These are phyloP conservation scores for Fusarium clavum DNA, from an alignment of 2,329 filamentous ascomycete genomes.

Conservation along the genomic window DNA sequence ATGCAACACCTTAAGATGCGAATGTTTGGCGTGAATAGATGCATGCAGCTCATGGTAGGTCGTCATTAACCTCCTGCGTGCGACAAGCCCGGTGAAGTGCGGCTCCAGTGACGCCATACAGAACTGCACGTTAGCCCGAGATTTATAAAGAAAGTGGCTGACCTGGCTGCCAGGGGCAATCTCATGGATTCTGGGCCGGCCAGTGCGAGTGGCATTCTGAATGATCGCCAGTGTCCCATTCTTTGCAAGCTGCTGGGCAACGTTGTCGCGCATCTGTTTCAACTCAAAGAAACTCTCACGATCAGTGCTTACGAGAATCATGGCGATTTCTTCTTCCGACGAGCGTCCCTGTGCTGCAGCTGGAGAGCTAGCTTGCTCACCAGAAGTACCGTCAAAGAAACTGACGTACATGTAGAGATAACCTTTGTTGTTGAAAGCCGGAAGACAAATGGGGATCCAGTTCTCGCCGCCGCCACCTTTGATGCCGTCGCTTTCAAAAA, in stretches of 20 bases:
- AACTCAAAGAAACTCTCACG: slow-evolving; percentile 95
- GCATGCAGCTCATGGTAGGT: slow-evolving; percentile 89
- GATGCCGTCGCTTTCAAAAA: slow-evolving; percentile 93
- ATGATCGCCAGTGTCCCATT: slow-evolving; percentile 82
- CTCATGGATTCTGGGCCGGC: slow-evolving; percentile 77
- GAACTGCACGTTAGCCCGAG: slow-evolving; percentile 93
- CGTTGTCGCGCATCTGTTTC: slow-evolving; percentile 75
- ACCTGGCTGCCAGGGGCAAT: slow-evolving; percentile 84
- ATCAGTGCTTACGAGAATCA: slow-evolving; percentile 91
- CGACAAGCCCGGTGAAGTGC: slow-evolving; percentile 68
- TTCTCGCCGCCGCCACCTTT: slow-evolving; percentile 93
- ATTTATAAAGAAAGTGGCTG: slow-evolving; percentile 96
- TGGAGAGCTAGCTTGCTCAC: slow-evolving; percentile 56
- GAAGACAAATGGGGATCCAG: slow-evolving; percentile 96
- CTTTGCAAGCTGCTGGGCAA: slow-evolving; percentile 76
- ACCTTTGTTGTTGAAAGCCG: slow-evolving; percentile 95
- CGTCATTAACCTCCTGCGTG: slow-evolving; percentile 79
- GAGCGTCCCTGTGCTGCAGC: slow-evolving; percentile 73
- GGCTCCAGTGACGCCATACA: slow-evolving; percentile 86
- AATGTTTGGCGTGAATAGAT: slow-evolving; percentile 84
- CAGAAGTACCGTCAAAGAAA: slow-evolving; percentile 76
- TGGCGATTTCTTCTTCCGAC: slow-evolving; percentile 83
- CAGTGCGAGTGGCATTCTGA: slow-evolving; percentile 74
- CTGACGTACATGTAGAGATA: slow-evolving; percentile 99
- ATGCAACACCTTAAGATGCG: slow-evolving; percentile 88